Evolutionary conservation across 768 basidiomycete genomes (phyloP).

Genomic region (Mycena vulgaris): DNA sequence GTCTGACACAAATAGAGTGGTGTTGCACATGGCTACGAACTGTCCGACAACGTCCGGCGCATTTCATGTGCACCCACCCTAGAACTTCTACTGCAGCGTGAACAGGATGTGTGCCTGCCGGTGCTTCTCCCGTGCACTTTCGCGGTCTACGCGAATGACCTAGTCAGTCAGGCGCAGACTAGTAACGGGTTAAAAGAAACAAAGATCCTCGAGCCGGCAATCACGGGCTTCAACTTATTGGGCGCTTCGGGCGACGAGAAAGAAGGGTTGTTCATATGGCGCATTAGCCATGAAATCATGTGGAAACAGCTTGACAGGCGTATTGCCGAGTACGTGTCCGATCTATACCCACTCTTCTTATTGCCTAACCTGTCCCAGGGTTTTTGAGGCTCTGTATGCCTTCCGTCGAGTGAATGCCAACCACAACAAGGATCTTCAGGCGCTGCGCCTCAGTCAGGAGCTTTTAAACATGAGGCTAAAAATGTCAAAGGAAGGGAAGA

Average conservation of each 20-base stretch:
- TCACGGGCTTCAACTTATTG: neutral
- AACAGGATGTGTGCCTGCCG: conserved; percentile 7
- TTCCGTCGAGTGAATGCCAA: neutral
- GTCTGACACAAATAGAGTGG: neutral
- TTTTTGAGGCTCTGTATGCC: conserved; percentile 9
- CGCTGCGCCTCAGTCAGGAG: neutral
- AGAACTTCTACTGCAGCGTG: conserved; percentile 7
- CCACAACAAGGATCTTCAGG: neutral
- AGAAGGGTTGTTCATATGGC: conserved; percentile 21
- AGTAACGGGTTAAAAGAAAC: neutral
- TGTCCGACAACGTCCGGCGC: conserved; percentile 7
- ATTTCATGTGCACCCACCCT: conserved; percentile 6
- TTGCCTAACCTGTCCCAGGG: neutral
- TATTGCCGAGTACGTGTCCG: conserved; percentile 9
- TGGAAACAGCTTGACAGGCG: conserved; percentile 23
- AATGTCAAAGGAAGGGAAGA: neutral
- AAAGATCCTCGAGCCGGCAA: conserved; percentile 12
- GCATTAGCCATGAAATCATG: conserved; percentile 5
- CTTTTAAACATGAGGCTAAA: no score
- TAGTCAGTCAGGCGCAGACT: conserved; percentile 9
- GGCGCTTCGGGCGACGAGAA: neutral
- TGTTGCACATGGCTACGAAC: neutral
- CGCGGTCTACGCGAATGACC: conserved; percentile 22
- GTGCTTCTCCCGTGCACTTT: conserved; percentile 21
- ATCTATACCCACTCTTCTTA: neutral